Base-by-base conservation (phyloP, 305 asterid genomes). In the Withania somnifera region DNA sequence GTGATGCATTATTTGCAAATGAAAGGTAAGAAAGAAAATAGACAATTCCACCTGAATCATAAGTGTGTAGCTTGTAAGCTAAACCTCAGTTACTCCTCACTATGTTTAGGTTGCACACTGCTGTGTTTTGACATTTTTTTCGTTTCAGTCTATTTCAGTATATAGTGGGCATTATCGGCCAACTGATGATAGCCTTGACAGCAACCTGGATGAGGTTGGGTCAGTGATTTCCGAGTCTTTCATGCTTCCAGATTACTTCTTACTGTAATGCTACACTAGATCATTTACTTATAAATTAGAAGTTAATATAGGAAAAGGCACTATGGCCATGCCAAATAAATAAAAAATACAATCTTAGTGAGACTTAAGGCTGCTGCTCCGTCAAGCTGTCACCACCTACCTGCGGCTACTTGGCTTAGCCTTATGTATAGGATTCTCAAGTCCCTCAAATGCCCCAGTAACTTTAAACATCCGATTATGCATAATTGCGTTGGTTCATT, bases 91-190 rank as follows among this genome's bases (percentile, higher is more conserved):
- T n/a, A 24, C 58, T 24, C 40, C 32, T 45, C 57, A 7, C 57
- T 4, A 8, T 7, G 42, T 45, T 73, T 45, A 17, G 26, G 15
- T 73, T 73, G 79, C 60, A 14, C 60, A 7, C 15, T 15, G 42
- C 42, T 73, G 79, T 47, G 79, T 42, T 73, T 60, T 73, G 60
- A 73, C 26, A 73, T 47, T 47, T 73, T 47, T 24, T 24, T 34
- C 11, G 40, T 77, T 84, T 76, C 87, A 86, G 93, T 60, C 87
- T 45, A 85, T 94, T 83, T 92, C 98, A 86, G 89, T 97, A 79
- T 93, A 92, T 91, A 89, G 98, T n/a, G 98, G 91, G 78, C 99
- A 92, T 88, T 95, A 91, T 86, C 92, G 91, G 87, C 99, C 99
- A 78, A 94, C 95, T 8, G 98, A 95, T 81, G 97, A 93, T 26